A percentile compares a stretch with the other conserved stretches of the same genome.
These are phyloP conservation scores for Melastoma candidum DNA, from an alignment of 441 rosid species.

Conservation along the genomic window DNA sequence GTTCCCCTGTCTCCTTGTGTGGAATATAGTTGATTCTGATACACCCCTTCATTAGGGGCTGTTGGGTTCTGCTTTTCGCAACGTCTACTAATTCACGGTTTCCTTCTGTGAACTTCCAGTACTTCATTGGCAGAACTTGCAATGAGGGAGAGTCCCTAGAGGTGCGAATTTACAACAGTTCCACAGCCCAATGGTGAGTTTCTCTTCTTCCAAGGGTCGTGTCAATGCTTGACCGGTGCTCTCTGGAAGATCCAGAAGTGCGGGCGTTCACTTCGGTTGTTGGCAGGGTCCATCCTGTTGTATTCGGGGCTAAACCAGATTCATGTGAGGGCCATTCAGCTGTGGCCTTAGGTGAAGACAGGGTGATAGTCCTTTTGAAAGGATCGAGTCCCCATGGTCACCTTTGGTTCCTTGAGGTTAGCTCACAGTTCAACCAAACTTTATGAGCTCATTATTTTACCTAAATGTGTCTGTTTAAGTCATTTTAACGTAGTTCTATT, in stretches of 20 bases:
- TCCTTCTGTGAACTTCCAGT: conserved; percentile 32
- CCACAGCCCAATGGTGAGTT: conserved; percentile 50
- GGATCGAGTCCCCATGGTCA: conserved; percentile 65
- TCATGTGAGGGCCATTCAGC: conserved; percentile 55
- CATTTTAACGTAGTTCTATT: background rate
- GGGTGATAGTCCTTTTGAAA: conserved; percentile 61
- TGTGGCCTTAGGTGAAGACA: conserved; percentile 41
- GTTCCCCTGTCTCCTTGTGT: conserved; percentile 9
- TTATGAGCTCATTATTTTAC: no score
- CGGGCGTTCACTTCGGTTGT: conserved; percentile 7
- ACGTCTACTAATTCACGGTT: background rate
- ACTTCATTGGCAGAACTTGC: conserved; percentile 42
- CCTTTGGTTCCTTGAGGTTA: conserved; percentile 92
- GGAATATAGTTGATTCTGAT: conserved; percentile 10
- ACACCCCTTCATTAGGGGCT: background rate
- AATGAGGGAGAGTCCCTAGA: conserved; percentile 41
- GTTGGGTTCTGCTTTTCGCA: no score
- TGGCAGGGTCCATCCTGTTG: conserved; percentile 54
- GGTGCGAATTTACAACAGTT: conserved; percentile 44
- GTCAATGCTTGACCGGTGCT: conserved; percentile 11
- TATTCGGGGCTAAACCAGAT: conserved; percentile 57
- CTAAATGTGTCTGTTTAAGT: no score
- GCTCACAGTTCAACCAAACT: conserved; percentile 10
- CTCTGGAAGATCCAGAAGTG: conserved; percentile 8
- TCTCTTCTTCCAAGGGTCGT: background rate